Percentiles rank a stretch among this genome's conserved stretches.
These are phyloP conservation scores for Gossypium arboreum DNA, from an alignment of 345 rosid genomes.

Conservation along the genomic window DNA sequence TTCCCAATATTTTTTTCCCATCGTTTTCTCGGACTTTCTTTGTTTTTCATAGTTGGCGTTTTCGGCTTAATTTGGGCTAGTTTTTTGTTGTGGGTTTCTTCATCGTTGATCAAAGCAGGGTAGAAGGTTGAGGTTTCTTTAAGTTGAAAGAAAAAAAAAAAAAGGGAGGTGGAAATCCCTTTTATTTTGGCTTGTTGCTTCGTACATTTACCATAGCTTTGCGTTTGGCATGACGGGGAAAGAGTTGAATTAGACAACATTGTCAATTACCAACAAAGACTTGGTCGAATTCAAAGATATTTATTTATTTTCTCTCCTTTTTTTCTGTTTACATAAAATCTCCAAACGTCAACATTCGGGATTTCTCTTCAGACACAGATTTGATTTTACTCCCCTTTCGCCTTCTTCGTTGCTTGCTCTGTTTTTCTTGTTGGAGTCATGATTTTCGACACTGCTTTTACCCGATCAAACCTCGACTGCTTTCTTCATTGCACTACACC, in stretches of 20 bases:
- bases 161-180: too few species aligned
- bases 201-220: neutral
- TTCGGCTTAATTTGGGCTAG: neutral
- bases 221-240: neutral
- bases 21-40: neutral
- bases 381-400: slow-evolving; percentile 29
- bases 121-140: neutral
- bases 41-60: neutral
- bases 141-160: too few species aligned
- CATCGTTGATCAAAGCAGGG: slow-evolving; percentile 33
- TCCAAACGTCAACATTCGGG: neutral
- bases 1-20: too few species aligned
- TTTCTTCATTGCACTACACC: slow-evolving; percentile 85
- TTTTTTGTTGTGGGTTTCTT: slow-evolving; percentile 16
- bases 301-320: neutral
- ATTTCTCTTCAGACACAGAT: neutral
- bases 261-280: slow-evolving; percentile 8
- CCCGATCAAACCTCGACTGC: slow-evolving; percentile 70
- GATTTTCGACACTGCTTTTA: slow-evolving; percentile 55
- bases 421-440: slow-evolving; percentile 30
- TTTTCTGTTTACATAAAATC: neutral
- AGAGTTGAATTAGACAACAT: slow-evolving; percentile 19
- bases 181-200: too few species aligned
- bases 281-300: neutral
- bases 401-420: neutral